Percentiles rank a stretch among this genome's conserved stretches.
phyloP scores from a whole-genome alignment of 805 yeast species.

The Ogataea angusta region DNA sequence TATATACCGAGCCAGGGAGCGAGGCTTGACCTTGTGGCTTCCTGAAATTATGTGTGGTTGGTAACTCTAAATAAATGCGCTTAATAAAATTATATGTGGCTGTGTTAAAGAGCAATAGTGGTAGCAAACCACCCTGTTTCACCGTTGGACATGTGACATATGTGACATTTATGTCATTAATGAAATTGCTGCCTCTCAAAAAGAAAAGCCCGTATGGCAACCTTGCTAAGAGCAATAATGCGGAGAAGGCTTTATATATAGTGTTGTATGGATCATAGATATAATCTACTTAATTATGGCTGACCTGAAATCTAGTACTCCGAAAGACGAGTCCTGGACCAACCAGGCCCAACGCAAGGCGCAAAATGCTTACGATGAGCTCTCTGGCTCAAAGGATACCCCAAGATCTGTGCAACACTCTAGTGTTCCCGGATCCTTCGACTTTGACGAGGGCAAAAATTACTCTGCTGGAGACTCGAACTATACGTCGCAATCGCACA shows the following conservation, averaged over 20 bases:
- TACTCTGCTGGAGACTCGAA: neutral
- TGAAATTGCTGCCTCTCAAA: slow-evolving; percentile 2
- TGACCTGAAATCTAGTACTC: slow-evolving; percentile 6
- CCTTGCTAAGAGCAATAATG: slow-evolving; percentile 3
- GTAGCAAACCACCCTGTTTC: slow-evolving; percentile 4
- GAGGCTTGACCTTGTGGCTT: neutral
- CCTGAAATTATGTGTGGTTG: neutral
- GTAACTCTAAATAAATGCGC: neutral
- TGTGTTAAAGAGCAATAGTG: slow-evolving; percentile 2
- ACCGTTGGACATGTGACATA: neutral
- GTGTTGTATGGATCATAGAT: neutral
- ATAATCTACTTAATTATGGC: slow-evolving; percentile 3
- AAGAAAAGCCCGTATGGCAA: slow-evolving; percentile 7
- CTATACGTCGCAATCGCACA: slow-evolving; percentile 9
- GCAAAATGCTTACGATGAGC: neutral
- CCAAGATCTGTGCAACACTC: slow-evolving; percentile 6
- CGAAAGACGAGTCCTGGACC: neutral
- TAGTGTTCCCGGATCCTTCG: slow-evolving; percentile 13
- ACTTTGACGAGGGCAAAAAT: slow-evolving; percentile 1
- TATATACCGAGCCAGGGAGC: slow-evolving; percentile 14
- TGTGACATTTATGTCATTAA: slow-evolving; percentile 1
- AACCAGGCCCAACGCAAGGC: neutral
- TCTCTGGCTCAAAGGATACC: neutral
- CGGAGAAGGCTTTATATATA: neutral
- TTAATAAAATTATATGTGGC: slow-evolving; percentile 1